Percentiles rank a stretch among this genome's conserved stretches.
Evolutionary conservation across 106 monocot species (phyloP).

Genomic region (Dioscorea zingiberensis): DNA sequence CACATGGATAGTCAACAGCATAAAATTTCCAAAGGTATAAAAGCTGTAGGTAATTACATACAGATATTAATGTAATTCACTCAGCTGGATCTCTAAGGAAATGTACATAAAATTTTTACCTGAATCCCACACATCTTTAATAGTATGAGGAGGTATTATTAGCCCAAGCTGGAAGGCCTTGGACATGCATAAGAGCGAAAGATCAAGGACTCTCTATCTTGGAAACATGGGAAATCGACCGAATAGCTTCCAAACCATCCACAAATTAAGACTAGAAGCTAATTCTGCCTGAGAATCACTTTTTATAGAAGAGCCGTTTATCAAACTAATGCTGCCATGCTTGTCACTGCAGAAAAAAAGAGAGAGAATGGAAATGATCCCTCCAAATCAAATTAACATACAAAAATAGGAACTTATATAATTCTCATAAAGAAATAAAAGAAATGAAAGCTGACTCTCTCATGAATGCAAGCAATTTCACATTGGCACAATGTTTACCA

Average conservation of each 20-base stretch:
- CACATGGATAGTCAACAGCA: too few relatives aligned
- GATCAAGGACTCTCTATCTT: conserved; percentile 28
- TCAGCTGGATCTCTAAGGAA: not conserved
- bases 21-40: too few relatives aligned
- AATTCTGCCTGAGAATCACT: conserved; percentile 5
- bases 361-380: conserved; percentile 10
- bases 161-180: conserved; percentile 77
- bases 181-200: conserved; percentile 81
- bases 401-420: too few relatives aligned
- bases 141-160: conserved; percentile 63
- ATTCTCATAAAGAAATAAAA: too few relatives aligned
- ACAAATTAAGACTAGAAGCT: conserved; percentile 12
- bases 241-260: conserved; percentile 27
- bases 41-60: too few relatives aligned
- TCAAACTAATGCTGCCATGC: conserved; percentile 5
- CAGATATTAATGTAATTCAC: not conserved
- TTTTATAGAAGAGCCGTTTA: not conserved
- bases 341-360: conserved; percentile 14
- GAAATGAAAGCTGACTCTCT: too few relatives aligned
- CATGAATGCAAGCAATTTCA: too few relatives aligned
- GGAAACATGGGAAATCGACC: conserved; percentile 34
- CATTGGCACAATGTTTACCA: too few relatives aligned
- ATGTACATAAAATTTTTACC: conserved; percentile 28
- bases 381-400: not conserved
- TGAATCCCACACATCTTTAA: conserved; percentile 91